Conservation (phyloP, 495 filamentous ascomycete genomes). For the Rostrohypoxylon terebratum region DNA sequence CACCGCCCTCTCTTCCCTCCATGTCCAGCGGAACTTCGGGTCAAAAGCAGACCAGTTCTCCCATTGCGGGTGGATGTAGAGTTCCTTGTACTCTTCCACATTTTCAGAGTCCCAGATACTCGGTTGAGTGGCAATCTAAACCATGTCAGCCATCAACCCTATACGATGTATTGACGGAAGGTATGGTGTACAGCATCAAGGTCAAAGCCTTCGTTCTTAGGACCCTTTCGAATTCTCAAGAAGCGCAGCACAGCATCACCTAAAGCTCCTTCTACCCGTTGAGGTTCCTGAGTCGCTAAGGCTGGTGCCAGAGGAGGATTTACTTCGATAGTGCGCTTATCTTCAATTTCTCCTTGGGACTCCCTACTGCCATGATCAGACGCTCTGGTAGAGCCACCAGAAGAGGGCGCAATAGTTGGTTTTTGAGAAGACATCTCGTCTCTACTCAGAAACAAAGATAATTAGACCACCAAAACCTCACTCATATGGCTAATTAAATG, state of each 20-base stretch:
- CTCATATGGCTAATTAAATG: slow-evolving; percentile 2
- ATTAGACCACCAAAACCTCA: slow-evolving; percentile 15
- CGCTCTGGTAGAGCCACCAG: slow-evolving; percentile 17
- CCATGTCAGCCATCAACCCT: slow-evolving; percentile 22
- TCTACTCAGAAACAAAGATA: neutral
- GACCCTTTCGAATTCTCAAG: slow-evolving; percentile 45
- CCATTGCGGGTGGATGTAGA: slow-evolving; percentile 48
- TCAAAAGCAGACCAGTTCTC: slow-evolving; percentile 47
- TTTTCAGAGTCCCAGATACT: slow-evolving; percentile 50
- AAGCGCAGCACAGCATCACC: slow-evolving; percentile 44
- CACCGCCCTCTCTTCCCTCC: slow-evolving; percentile 45
- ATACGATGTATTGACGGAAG: no score
- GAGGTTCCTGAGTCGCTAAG: slow-evolving; percentile 33
- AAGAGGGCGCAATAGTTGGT: slow-evolving; percentile 5
- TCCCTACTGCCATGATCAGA: slow-evolving; percentile 29
- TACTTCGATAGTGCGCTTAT: slow-evolving; percentile 10
- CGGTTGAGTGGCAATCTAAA: slow-evolving; percentile 46
- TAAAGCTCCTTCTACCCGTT: slow-evolving; percentile 38
- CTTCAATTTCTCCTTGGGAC: slow-evolving; percentile 23
- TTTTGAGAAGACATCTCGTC: slow-evolving; percentile 39
- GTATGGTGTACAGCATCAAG: slow-evolving; percentile 42
- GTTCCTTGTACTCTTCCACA: slow-evolving; percentile 46
- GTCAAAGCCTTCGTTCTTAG: slow-evolving; percentile 35
- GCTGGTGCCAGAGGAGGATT: slow-evolving; percentile 21
- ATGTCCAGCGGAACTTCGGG: slow-evolving; percentile 45